Conservation (phyloP, 768 basidiomycete genomes). For the Amanita brunnescens region DNA sequence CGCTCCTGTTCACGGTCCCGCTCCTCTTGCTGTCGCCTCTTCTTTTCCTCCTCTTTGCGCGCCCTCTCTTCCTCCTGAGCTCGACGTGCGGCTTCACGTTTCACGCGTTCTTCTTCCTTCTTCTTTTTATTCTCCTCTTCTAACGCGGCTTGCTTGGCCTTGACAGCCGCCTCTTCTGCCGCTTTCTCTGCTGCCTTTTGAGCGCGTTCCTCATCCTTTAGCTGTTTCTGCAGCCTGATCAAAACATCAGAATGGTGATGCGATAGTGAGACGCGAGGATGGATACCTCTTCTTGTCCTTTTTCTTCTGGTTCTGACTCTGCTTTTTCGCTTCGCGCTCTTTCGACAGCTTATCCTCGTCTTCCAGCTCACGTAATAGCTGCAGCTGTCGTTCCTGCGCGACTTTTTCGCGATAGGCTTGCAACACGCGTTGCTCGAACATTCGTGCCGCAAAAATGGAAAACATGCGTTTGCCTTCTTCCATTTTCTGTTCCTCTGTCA, state of each 20-base stretch:
- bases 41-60: conserved; percentile 76
- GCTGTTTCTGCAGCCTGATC: conserved; percentile 78
- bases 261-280: not conserved
- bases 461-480: conserved; percentile 99
- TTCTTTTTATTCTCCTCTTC: conserved; percentile 79
- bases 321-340: conserved; percentile 89
- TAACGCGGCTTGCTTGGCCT: conserved; percentile 64
- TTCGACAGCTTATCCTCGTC: conserved; percentile 85
- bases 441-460: conserved; percentile 97
- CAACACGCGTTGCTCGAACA: conserved; percentile 98
- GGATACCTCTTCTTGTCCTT: conserved; percentile 85
- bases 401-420: conserved; percentile 96
- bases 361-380: conserved; percentile 89
- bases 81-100: conserved; percentile 68
- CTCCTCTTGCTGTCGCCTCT: conserved; percentile 70
- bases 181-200: conserved; percentile 77
- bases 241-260: conserved; percentile 5
- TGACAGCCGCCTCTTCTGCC: conserved; percentile 72
- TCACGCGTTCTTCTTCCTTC: conserved; percentile 79
- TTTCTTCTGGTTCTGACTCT: conserved; percentile 97
- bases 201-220: conserved; percentile 88
- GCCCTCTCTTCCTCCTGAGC: conserved; percentile 76
- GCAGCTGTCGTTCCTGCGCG: conserved; percentile 90
- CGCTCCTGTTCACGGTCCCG: conserved; percentile 72
- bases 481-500: conserved; percentile 98